Percentiles rank a stretch among this genome's conserved stretches.
phyloP scores from a whole-genome alignment of 1,284 basidiomycete species.

The Pulveroboletus sp. region DNA sequence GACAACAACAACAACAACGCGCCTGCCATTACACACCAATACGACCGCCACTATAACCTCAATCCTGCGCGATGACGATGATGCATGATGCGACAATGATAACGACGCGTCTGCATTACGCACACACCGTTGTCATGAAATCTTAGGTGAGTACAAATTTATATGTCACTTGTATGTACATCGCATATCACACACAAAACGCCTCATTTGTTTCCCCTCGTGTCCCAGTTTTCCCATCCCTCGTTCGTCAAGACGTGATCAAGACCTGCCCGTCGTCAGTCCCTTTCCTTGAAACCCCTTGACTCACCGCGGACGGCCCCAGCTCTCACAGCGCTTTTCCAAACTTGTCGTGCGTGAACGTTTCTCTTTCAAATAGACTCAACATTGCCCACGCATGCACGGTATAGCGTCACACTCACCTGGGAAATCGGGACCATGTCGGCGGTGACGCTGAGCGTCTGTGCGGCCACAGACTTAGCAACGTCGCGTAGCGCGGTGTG shows the following conservation, averaged over 20 bases:
- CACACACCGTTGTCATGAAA: no score
- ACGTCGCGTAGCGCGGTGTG: conserved; percentile 71
- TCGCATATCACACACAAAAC: neutral
- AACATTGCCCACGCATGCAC: neutral
- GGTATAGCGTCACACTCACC: conserved; percentile 43
- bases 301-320: conserved; percentile 71
- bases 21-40: no score
- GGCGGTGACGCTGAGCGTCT: conserved; percentile 65
- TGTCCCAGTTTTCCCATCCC: neutral
- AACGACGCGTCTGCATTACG: no score
- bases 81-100: no score
- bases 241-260: conserved; percentile 38
- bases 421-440: conserved; percentile 80
- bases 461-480: conserved; percentile 80
- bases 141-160: no score
- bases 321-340: conserved; percentile 66
- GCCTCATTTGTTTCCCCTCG: neutral
- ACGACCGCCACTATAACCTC: no score
- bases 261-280: conserved; percentile 41
- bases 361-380: conserved; percentile 44
- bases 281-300: neutral
- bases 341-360: conserved; percentile 60
- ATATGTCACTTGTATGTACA: neutral
- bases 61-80: no score
- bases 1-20: no score